Base-by-base conservation (phyloP, 78 protist genomes). In the Cavenderia fasciculata region DNA sequence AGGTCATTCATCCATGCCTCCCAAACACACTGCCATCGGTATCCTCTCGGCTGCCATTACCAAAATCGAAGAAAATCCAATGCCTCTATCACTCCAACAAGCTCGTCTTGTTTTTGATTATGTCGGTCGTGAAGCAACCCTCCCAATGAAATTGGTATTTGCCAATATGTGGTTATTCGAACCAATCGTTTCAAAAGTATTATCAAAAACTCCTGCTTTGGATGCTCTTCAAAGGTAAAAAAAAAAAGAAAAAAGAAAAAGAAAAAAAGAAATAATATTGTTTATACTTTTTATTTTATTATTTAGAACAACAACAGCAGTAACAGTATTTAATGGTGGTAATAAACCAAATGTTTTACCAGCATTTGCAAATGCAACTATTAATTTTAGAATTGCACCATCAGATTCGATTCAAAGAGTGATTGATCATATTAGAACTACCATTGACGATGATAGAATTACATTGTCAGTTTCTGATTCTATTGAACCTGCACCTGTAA, bases 131-230 rank as follows among this genome's bases (percentile, higher is more conserved):
- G 90, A 82, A 43, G 59, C 77, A 19, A 23, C 90, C 14, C n/a
- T 82, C 8, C 90, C 76, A 4, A 68, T 29, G 31, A 38, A 59
- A 38, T 38, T 82, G 27, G 12, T 82, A 5, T 82, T 82, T 27
- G 65, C 90, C 18, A 82, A 82, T 41, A 65, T 82, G 7, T 82
- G 90, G 90, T 57, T 82, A 41, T 82, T 82, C 46, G 44, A 69
- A 41, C 90, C 90, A 40, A 34, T 82, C 5, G 29, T 82, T 18
- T 23, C 57, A 34, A 54, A 41, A n/a, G 61, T 68, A 8, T n/a
- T 82, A 2, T 38, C 90, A 1, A 10, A 27, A 0, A 82, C 65
- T 44, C 90, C 90, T 27, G 57, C 66, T 19, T 33, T 82, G 19
- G 90, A 82, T 68, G 29, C 90, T 25, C 33, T 82, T 7, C 90